Evolutionary conservation across 2,329 filamentous ascomycete genomes (phyloP).

Genomic region (Xylaria sp.): DNA sequence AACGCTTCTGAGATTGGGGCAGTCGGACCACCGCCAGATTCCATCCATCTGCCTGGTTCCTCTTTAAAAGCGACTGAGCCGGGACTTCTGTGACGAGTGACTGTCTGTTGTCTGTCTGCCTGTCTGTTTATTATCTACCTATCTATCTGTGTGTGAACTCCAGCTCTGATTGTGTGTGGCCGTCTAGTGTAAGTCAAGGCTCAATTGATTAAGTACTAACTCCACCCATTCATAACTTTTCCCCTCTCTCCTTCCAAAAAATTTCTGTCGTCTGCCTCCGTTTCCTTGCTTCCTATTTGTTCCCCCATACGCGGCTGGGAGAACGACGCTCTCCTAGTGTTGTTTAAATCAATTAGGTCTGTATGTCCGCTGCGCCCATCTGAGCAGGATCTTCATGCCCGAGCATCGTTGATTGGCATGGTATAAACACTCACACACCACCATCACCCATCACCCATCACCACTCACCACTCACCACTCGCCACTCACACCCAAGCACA

Average conservation of each 20-base stretch:
- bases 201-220: neutral
- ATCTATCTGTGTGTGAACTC: no score
- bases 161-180: neutral
- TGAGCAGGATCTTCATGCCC: constrained; percentile 1
- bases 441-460: neutral
- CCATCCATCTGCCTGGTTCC: neutral
- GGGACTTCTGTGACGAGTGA: neutral
- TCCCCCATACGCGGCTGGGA: neutral
- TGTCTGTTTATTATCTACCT: no score
- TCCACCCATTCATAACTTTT: neutral
- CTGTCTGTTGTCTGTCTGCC: no score
- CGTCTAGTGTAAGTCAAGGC: constrained; percentile 13
- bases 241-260: no score
- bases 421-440: neutral
- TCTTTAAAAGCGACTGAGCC: neutral
- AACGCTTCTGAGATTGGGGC: constrained; percentile 3
- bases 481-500: neutral
- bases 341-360: neutral
- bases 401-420: neutral
- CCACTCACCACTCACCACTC: neutral
- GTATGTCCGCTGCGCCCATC: neutral
- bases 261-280: neutral
- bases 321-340: constrained; percentile 2
- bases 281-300: constrained; percentile 1
- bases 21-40: constrained; percentile 7